Percentiles rank a stretch among this genome's conserved stretches.
Evolutionary conservation across 2,329 filamentous ascomycete species (phyloP).

Genomic region (Epichloe gansuensis): DNA sequence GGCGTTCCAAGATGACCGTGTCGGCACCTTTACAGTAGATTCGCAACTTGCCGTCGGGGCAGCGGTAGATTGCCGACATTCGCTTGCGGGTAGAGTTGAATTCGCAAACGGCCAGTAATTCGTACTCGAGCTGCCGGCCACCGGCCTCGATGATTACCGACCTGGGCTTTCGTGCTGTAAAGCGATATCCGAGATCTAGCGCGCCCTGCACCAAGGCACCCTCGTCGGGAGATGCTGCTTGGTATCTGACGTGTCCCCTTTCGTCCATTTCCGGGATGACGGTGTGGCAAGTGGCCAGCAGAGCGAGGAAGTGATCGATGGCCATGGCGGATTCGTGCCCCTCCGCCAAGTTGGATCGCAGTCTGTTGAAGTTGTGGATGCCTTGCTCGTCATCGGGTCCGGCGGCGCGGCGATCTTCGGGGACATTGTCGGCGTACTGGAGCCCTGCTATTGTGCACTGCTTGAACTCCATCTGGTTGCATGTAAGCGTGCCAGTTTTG

Average conservation of each 20-base stretch:
- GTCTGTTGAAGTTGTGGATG: slow-evolving; percentile 70
- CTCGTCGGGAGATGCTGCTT: slow-evolving; percentile 93
- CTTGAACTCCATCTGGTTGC: slow-evolving; percentile 97
- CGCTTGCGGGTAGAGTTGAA: slow-evolving; percentile 91
- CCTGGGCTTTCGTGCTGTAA: slow-evolving; percentile 78
- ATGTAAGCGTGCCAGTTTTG: slow-evolving; percentile 95
- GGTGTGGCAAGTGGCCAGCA: slow-evolving; percentile 87
- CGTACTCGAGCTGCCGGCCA: slow-evolving; percentile 66
- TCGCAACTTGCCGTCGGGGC: slow-evolving; percentile 87
- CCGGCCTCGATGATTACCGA: slow-evolving; percentile 72
- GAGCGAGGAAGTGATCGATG: slow-evolving; percentile 70
- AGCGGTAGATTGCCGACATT: slow-evolving; percentile 96
- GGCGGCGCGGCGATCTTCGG: slow-evolving; percentile 75
- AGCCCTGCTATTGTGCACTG: slow-evolving; percentile 88
- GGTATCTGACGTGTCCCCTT: slow-evolving; percentile 83
- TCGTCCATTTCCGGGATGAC: slow-evolving; percentile 86
- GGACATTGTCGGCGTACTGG: slow-evolving; percentile 83
- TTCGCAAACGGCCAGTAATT: slow-evolving; percentile 91
- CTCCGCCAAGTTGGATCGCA: slow-evolving; percentile 55
- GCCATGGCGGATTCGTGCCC: slow-evolving; percentile 35
- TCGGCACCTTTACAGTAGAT: slow-evolving; percentile 95
- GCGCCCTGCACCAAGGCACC: slow-evolving; percentile 93
- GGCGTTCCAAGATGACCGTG: slow-evolving; percentile 88
- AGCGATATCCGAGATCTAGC: slow-evolving; percentile 72
- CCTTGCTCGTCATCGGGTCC: slow-evolving; percentile 70